These are phyloP conservation scores for Boletus insuetus DNA, from an alignment of 768 basidiomycete species.

Conservation along the genomic window DNA sequence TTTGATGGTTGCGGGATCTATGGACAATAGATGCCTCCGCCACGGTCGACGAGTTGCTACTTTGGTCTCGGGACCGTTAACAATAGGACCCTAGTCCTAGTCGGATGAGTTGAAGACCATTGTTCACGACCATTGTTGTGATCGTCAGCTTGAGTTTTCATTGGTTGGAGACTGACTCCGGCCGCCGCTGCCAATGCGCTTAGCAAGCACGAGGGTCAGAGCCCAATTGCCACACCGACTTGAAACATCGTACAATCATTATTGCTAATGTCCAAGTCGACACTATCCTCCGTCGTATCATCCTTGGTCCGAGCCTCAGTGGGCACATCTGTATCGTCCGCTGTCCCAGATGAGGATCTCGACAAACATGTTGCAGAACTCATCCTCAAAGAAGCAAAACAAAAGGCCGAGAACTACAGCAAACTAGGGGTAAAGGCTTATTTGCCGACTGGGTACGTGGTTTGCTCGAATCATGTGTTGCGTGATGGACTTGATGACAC, in stretches of 20 bases:
- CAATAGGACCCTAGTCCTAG: background rate
- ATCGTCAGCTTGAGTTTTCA: background rate
- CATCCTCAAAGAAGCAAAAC: slow-evolving; percentile 89
- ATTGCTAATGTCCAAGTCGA: slow-evolving; percentile 42
- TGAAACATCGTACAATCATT: background rate
- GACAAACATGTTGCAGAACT: slow-evolving; percentile 91
- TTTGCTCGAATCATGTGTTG: slow-evolving; percentile 14
- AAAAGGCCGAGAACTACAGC: slow-evolving; percentile 78
- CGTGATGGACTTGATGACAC: background rate
- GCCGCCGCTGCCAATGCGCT: background rate
- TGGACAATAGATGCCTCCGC: slow-evolving; percentile 8
- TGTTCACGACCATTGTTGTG: no score
- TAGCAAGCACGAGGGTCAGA: slow-evolving; percentile 26
- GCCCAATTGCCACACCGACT: slow-evolving; percentile 2
- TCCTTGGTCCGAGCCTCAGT: slow-evolving; percentile 75
- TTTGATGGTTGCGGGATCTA: slow-evolving; percentile 11
- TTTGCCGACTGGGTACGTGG: slow-evolving; percentile 51
- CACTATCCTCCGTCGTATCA: slow-evolving; percentile 84
- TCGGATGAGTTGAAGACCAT: no score
- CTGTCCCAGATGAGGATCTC: slow-evolving; percentile 78
- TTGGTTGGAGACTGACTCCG: background rate
- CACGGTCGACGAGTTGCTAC: background rate
- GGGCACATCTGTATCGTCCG: slow-evolving; percentile 57
- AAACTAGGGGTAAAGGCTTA: slow-evolving; percentile 80
- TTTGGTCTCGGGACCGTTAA: slow-evolving; percentile 2